These are phyloP conservation scores for Mucor plumbeus DNA, from an alignment of 371 early-diverging fungal genomes.

Conservation along the genomic window DNA sequence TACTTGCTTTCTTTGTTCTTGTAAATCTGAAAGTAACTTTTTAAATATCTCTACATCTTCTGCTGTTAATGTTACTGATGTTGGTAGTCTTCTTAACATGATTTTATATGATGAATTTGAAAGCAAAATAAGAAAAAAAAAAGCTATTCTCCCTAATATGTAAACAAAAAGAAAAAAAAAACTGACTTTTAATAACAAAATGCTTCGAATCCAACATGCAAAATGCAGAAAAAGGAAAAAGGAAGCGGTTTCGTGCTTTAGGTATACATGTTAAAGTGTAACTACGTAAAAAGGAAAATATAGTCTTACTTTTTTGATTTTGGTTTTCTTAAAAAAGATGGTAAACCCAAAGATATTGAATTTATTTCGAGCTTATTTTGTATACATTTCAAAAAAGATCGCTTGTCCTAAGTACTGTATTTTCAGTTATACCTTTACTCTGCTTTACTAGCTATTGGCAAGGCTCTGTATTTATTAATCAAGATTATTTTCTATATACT, in stretches of 20 bases:
- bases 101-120: neutral
- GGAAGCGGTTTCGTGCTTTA: neutral
- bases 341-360: neutral
- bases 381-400: neutral
- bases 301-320: neutral
- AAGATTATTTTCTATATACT: neutral
- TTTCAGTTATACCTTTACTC: neutral
- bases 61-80: constrained; percentile 17
- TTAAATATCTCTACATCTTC: constrained; percentile 22
- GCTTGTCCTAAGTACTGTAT: neutral
- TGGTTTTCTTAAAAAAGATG: neutral
- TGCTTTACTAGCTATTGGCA: neutral
- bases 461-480: neutral
- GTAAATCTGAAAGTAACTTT: constrained; percentile 2
- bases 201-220: neutral
- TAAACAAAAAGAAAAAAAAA: neutral
- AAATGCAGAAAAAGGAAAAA: neutral
- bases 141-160: neutral
- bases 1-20: neutral
- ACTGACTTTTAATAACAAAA: neutral
- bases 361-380: neutral
- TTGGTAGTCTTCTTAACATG: constrained; percentile 19
- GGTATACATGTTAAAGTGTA: too few species aligned
- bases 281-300: neutral
- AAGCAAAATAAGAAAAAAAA: too few species aligned